Base-by-base conservation (phyloP, 2,329 filamentous ascomycete species). In the Tolypocladium tropicale region DNA sequence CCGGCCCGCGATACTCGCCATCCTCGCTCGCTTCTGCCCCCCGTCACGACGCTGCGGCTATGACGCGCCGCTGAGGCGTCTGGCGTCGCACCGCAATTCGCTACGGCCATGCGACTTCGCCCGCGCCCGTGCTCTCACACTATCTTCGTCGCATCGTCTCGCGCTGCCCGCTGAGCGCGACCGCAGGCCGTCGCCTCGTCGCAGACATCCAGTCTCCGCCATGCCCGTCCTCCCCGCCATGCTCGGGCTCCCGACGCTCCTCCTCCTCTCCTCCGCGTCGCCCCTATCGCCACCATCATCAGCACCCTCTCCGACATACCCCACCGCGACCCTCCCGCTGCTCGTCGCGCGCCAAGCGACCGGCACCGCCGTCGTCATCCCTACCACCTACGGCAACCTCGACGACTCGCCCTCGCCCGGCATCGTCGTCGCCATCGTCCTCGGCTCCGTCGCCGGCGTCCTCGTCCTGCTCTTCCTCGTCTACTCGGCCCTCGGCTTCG, bases 401-500 rank as follows among this genome's bases (percentile, higher is more conserved):
- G 52, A 69, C 53, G 73, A 59, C 66, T 80, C 64, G 61, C 76
- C 67, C 63, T 65, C 63, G 21, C 79, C 76, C 0, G 75, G 71
- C 57, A 68, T 70, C 53, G 65, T 78, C 16, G 75, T 68, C 11
- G 76, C 69, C 60, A 75, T 77, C 57, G 73, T 76, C 5, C 67
- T 78, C 53, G 76, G 75, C 59, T 70, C 73, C 46, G 71, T 77
- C 52, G 73, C 69, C 32, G 81, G 75, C 54, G 79, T 83, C 65
- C 65, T 83, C 34, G 69, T 84, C 36, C 59, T 82, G 14, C 68
- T 83, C 33, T 77, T 77, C 66, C 63, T 82, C 14, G 60, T 82
- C 56, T 81, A 79, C 65, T 72, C 74, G 2, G 72, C 71, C n/a
- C 67, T 80, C 33, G 75, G 76, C 57, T 70, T 75, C 33, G 72